Percentiles rank a stretch among this genome's conserved stretches.
Conservation (phyloP, 2,329 filamentous ascomycete genomes). For the Fusarium sp. region DNA sequence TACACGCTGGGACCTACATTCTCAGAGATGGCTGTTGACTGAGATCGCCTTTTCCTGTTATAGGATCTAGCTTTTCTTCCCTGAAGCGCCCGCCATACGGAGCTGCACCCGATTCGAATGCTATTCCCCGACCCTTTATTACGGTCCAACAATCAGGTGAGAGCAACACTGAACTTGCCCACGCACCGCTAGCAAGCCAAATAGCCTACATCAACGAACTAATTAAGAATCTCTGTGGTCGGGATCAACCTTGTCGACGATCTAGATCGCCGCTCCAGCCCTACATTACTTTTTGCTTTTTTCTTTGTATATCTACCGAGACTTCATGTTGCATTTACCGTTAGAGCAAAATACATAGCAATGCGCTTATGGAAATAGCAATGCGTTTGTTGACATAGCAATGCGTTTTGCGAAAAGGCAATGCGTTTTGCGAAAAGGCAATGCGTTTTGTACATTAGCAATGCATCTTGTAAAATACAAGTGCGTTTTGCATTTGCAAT, state of each 20-base stretch:
- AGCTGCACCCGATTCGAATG: slow-evolving; percentile 57
- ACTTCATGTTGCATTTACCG: slow-evolving; percentile 25
- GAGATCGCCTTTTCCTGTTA: slow-evolving; percentile 68
- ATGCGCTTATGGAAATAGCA: too few species aligned
- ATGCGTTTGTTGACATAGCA: too few species aligned
- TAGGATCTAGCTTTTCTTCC: slow-evolving; percentile 67
- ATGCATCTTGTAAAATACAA: too few species aligned
- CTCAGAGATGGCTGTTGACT: slow-evolving; percentile 58
- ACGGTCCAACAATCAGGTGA: slow-evolving; percentile 64
- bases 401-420: too few species aligned
- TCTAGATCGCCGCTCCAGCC: slow-evolving; percentile 64
- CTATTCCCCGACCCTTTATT: slow-evolving; percentile 64
- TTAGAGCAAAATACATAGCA: too few species aligned
- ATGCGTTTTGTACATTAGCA: too few species aligned
- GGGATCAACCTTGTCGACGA: slow-evolving; percentile 55
- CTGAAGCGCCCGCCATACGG: slow-evolving; percentile 66
- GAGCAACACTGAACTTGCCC: slow-evolving; percentile 50
- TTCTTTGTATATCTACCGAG: slow-evolving; percentile 37
- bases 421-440: too few species aligned
- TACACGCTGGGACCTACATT: slow-evolving; percentile 47
- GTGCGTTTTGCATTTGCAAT: too few species aligned
- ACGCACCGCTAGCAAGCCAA: slow-evolving; percentile 61
- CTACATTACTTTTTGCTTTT: slow-evolving; percentile 12
- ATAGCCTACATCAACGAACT: slow-evolving; percentile 70
- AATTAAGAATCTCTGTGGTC: slow-evolving; percentile 64